Conservation (phyloP, 345 rosid species). For the Salix brachista region DNA sequence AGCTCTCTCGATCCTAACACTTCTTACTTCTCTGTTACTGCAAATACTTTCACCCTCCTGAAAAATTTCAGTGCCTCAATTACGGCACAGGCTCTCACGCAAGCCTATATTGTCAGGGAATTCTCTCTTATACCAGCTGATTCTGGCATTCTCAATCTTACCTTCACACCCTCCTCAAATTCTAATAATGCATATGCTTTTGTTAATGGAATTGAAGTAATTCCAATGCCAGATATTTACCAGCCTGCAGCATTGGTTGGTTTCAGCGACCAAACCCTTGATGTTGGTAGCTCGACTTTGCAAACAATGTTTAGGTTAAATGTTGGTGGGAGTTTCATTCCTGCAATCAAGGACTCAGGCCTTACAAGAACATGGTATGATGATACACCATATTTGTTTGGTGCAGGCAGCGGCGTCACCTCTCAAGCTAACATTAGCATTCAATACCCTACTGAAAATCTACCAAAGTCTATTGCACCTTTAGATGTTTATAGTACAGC, state of each 20-base stretch:
- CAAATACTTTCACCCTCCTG: constrained; percentile 17
- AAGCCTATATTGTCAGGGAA: constrained; percentile 23
- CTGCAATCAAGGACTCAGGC: constrained; percentile 23
- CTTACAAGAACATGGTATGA: constrained; percentile 28
- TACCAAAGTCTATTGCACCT: constrained; percentile 16
- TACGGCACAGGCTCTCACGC: constrained; percentile 23
- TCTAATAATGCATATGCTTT: constrained; percentile 15
- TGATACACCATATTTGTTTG: constrained; percentile 26
- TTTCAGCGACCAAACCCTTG: constrained; percentile 7
- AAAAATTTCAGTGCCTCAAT: constrained; percentile 28
- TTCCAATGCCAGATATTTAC: constrained; percentile 27
- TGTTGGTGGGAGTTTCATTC: constrained; percentile 25
- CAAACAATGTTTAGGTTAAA: constrained; percentile 25
- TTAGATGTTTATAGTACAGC: constrained; percentile 15
- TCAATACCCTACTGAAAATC: constrained; percentile 9
- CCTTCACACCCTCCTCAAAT: constrained; percentile 19
- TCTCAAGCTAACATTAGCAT: constrained; percentile 5
- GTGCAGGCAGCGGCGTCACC: constrained; percentile 16
- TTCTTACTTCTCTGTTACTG: constrained; percentile 20
- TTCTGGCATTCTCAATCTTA: constrained; percentile 11
- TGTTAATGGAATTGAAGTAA: constrained; percentile 25
- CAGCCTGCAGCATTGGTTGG: constrained; percentile 14
- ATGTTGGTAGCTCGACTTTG: constrained; percentile 9
- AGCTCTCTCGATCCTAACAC: constrained; percentile 16
- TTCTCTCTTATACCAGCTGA: constrained; percentile 8